A percentile compares a stretch with the other conserved stretches of the same genome.
phyloP scores from a whole-genome alignment of 192 early-diverging fungal genomes.

The Linnemannia elongata region DNA sequence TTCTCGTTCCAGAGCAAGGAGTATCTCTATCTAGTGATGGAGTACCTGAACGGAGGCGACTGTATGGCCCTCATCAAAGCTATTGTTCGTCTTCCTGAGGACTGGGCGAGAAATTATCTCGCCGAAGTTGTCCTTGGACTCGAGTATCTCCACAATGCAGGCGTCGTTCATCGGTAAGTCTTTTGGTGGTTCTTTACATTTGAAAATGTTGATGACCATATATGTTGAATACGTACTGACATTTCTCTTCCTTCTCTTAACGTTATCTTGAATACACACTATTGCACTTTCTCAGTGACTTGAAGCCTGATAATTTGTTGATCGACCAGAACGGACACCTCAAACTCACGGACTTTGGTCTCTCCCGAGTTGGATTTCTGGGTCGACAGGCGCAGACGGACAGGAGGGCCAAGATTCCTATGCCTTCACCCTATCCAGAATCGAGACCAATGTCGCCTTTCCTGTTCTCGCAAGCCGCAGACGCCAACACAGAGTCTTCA shows the following conservation, averaged over 20 bases:
- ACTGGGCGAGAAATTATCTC: conserved; percentile 89
- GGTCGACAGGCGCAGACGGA: conserved; percentile 79
- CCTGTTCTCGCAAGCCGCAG: conserved; percentile 38
- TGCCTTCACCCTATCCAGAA: conserved; percentile 44
- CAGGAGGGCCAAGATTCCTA: conserved; percentile 25
- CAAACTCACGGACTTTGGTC: conserved; percentile 91
- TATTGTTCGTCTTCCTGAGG: conserved; percentile 78
- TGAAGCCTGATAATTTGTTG: conserved; percentile 90
- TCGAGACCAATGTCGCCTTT: conserved; percentile 52
- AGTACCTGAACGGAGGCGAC: conserved; percentile 92
- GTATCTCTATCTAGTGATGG: conserved; percentile 89
- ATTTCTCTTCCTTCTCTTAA: neutral
- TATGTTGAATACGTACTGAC: neutral
- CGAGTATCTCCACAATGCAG: conserved; percentile 82
- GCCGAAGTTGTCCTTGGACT: conserved; percentile 86
- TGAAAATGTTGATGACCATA: neutral
- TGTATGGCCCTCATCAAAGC: conserved; percentile 88
- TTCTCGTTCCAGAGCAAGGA: conserved; percentile 89
- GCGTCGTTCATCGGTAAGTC: conserved; percentile 85
- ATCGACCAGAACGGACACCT: conserved; percentile 89
- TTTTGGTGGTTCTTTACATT: neutral
- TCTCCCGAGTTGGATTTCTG: conserved; percentile 86
- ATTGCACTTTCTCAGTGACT: conserved; percentile 68
- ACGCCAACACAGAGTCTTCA: conserved; percentile 23
- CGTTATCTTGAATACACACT: neutral